phyloP scores from a whole-genome alignment of 352 stramenopile species.

The Phytophthora sp. region DNA sequence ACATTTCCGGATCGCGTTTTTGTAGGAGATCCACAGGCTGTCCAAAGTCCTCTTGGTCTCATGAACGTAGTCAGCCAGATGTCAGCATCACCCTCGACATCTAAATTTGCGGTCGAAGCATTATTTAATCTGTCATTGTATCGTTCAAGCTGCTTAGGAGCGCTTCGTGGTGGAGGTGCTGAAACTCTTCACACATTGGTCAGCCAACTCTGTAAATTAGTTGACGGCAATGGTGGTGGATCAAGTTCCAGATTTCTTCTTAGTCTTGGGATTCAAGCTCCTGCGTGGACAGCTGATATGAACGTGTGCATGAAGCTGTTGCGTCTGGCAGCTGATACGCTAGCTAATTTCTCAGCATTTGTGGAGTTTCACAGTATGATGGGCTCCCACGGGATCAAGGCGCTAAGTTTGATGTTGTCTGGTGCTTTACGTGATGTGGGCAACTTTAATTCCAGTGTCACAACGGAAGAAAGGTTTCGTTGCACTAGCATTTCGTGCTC shows the following conservation, averaged over 20 bases:
- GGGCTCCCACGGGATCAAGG: constrained; percentile 55
- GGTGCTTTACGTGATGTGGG: constrained; percentile 55
- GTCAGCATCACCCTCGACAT: constrained; percentile 34
- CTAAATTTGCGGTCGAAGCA: constrained; percentile 64
- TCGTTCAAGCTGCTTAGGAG: constrained; percentile 54
- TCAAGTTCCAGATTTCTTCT: constrained; percentile 26
- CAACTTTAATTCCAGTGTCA: constrained; percentile 37
- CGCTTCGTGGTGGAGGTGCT: constrained; percentile 59
- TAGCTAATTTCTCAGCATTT: constrained; percentile 74
- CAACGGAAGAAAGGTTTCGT: constrained; percentile 49
- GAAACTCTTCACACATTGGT: constrained; percentile 64
- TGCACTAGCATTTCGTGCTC: constrained; percentile 57
- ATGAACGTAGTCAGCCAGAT: constrained; percentile 71
- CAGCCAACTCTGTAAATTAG: constrained; percentile 44
- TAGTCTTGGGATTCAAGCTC: background rate
- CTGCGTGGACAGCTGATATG: constrained; percentile 28
- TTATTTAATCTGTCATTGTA: constrained; percentile 81
- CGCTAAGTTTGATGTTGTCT: constrained; percentile 51
- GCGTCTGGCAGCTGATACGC: constrained; percentile 56
- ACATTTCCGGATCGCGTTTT: constrained; percentile 76
- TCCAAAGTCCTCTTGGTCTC: constrained; percentile 71
- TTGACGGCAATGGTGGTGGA: constrained; percentile 40
- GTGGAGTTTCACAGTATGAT: constrained; percentile 65
- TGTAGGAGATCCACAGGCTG: constrained; percentile 68
- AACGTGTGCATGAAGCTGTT: constrained; percentile 40